phyloP scores from a whole-genome alignment of 129 eudicot species.

The Pseudognaphalium luteoalbum region DNA sequence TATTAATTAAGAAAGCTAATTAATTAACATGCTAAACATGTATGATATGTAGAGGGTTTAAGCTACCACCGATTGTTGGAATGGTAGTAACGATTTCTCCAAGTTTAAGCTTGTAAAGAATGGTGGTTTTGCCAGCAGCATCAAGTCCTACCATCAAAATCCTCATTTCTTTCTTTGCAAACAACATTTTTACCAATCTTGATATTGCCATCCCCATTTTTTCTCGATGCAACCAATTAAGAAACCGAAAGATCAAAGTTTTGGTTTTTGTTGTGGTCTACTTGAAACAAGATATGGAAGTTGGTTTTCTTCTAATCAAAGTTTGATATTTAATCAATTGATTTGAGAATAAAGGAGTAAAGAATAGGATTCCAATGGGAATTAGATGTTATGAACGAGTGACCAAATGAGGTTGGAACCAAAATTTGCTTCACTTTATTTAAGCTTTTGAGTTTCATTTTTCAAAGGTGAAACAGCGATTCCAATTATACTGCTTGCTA shows the following conservation, averaged over 20 bases:
- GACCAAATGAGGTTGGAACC: slow-evolving; percentile 25
- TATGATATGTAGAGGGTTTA: not conserved
- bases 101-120: slow-evolving; percentile 69
- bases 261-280: not conserved
- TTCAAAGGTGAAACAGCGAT: slow-evolving; percentile 24
- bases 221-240: slow-evolving; percentile 11
- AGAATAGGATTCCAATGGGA: slow-evolving; percentile 40
- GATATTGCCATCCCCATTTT: slow-evolving; percentile 57
- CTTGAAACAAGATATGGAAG: not conserved
- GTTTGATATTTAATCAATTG: not conserved
- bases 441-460: slow-evolving; percentile 17
- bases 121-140: slow-evolving; percentile 84
- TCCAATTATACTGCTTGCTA: not conserved
- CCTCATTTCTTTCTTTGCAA: slow-evolving; percentile 78
- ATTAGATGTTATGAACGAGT: slow-evolving; percentile 29
- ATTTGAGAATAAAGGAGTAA: slow-evolving; percentile 38
- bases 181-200: slow-evolving; percentile 43
- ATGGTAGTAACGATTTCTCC: slow-evolving; percentile 73
- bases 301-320: slow-evolving; percentile 4
- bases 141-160: slow-evolving; percentile 80
- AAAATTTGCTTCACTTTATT: slow-evolving; percentile 10
- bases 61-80: slow-evolving; percentile 76
- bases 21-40: not conserved
- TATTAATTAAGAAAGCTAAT: not conserved
- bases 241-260: not conserved